Evolutionary conservation across 2,329 filamentous ascomycete species (phyloP).

Genomic region (Dothideomycetidae sp.): DNA sequence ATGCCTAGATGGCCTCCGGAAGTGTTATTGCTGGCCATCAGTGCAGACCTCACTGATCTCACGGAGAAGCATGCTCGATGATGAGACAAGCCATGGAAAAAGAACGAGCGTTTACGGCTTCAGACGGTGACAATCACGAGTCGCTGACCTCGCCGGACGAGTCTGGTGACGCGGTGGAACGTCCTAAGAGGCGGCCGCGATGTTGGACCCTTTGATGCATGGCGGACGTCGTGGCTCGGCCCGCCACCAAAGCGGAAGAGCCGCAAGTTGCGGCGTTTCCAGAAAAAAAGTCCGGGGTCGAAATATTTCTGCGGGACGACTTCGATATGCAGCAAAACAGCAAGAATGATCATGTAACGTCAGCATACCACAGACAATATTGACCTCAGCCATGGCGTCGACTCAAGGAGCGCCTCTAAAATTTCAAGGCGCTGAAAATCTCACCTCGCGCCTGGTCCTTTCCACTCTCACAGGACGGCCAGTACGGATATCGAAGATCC

Average conservation of each 20-base stretch:
- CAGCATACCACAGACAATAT: too few relatives aligned
- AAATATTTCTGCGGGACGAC: not conserved
- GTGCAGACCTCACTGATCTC: too few relatives aligned
- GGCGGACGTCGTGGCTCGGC: too few relatives aligned
- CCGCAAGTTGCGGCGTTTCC: not conserved
- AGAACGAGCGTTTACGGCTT: not conserved
- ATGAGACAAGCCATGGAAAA: too few relatives aligned
- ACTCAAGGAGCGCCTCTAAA: constrained; percentile 16
- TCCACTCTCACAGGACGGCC: constrained; percentile 82
- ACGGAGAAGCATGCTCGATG: not conserved
- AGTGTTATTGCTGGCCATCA: not conserved
- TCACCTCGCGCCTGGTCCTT: constrained; percentile 73
- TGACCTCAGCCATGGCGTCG: constrained; percentile 3
- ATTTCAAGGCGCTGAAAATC: constrained; percentile 72
- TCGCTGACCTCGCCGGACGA: too few relatives aligned
- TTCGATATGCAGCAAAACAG: not conserved
- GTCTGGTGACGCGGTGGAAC: too few relatives aligned
- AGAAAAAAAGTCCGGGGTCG: constrained; percentile 2
- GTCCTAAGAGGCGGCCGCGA: not conserved
- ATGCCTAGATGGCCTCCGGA: constrained; percentile 33
- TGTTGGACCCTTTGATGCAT: not conserved
- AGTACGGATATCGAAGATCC: constrained; percentile 86
- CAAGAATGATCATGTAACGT: constrained; percentile 7
- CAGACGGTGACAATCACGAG: too few relatives aligned
- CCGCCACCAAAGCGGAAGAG: not conserved